Percentiles rank a stretch among this genome's conserved stretches.
These are phyloP conservation scores for Chaetomium cochliodes DNA, from an alignment of 495 filamentous ascomycete species.

Conservation along the genomic window DNA sequence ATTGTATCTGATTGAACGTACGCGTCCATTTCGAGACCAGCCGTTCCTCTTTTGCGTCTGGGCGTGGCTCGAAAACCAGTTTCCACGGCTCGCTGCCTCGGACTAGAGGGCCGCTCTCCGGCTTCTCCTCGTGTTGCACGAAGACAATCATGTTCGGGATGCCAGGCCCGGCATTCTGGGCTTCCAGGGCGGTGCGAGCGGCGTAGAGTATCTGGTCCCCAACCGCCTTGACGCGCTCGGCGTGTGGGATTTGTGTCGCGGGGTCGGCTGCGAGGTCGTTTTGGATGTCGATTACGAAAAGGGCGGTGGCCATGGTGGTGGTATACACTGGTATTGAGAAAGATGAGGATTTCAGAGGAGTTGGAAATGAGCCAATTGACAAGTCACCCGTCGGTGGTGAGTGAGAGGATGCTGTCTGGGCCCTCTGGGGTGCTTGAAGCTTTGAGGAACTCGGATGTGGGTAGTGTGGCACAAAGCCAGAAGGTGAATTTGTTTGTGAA, in stretches of 20 bases:
- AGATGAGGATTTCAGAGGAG: neutral
- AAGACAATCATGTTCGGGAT: slow-evolving; percentile 23
- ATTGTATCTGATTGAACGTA: slow-evolving; percentile 16
- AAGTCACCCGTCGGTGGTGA: no score
- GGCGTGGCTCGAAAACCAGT: slow-evolving; percentile 34
- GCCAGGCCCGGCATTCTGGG: neutral
- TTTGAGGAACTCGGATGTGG: no score
- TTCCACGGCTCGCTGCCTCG: slow-evolving; percentile 34
- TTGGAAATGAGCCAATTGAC: no score
- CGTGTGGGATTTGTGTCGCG: slow-evolving; percentile 29
- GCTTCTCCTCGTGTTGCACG: slow-evolving; percentile 37
- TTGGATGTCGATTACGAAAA: slow-evolving; percentile 42
- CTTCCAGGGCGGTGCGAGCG: slow-evolving; percentile 11
- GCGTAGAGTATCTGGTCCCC: slow-evolving; percentile 20
- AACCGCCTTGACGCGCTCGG: slow-evolving; percentile 23
- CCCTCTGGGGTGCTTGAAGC: no score
- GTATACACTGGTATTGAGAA: no score
- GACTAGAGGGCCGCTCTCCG: slow-evolving; percentile 27
- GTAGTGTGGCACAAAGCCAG: no score
- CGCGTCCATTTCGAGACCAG: slow-evolving; percentile 32
- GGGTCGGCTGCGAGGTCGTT: slow-evolving; percentile 30
- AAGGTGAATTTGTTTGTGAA: no score
- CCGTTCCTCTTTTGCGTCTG: slow-evolving; percentile 16
- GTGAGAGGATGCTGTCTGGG: no score
- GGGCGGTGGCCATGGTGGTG: slow-evolving; percentile 11